Evolutionary conservation across 345 rosid species (phyloP), one percentile per base, ranked within the genome.

Genomic region (Microthlaspi erraticum): DNA sequence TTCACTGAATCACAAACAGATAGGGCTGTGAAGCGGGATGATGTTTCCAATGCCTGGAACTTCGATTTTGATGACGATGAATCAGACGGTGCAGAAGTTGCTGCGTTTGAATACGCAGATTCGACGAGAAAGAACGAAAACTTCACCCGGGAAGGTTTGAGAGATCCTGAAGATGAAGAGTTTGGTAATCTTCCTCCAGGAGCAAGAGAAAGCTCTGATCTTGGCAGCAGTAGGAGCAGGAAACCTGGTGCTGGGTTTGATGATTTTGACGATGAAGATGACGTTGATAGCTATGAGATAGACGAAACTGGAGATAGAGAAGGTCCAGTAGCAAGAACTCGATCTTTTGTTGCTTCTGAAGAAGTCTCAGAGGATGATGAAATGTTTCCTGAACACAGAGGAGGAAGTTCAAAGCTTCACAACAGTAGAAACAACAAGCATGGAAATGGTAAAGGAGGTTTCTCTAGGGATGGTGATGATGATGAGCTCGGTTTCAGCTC

Each of bases 21-120:
- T 68, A 65, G 57, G 76, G 72, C 81, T 76, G 73, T 85, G 41
- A 75, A 54, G 36, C 78, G 85, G 63, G 74, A 73, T 36, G 93
- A 86, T 77, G 88, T 92, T 68, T 85, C 96, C 54, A 85, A 87
- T 78, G 93, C 93, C 31, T 93, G 99, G 97, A 94, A 92, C 83
- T 94, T 92, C 64, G 93, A 94, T 76, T 94, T 94, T 43, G 99
- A 92, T 62, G 99, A 94, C 33, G 86, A 90, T 78, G 99, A 87
- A 85, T 94, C 99, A 49, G 99, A 94, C 70, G 99, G 98, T 0
- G 96, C 95, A 66, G 97, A 91, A 82, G 93, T 93, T 68, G 97
- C 91, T 81, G 85, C 93, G 1, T 93, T 91, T 63, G 96, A 91
- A 83, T 78, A 88, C 68, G 96, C 93, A 17, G 95, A 91, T 82